Conservation (phyloP, 257 asterid genomes). For the Przewalskia tangutica region DNA sequence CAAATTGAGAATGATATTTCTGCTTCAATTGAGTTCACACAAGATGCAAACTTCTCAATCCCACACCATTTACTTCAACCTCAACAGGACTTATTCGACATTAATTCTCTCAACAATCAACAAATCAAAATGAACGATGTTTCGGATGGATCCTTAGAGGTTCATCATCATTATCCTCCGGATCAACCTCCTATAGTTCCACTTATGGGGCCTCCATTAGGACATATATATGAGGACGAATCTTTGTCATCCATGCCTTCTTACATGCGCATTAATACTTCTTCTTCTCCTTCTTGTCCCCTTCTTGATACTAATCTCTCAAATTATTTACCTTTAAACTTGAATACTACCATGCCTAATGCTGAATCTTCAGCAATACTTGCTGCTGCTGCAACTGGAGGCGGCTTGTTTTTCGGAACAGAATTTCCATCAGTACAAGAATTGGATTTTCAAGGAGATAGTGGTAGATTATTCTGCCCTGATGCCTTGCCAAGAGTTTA, state of each 20-base stretch:
- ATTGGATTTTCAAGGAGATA: constrained; percentile 59
- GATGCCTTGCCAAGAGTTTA: constrained; percentile 44
- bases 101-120: constrained; percentile 20
- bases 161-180: constrained; percentile 12
- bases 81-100: constrained; percentile 1
- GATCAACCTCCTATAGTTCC: constrained; percentile 20
- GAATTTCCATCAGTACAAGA: constrained; percentile 45
- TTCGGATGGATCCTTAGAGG: neutral
- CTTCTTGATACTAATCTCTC: constrained; percentile 38
- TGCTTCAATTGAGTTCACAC: constrained; percentile 61
- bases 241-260: constrained; percentile 29
- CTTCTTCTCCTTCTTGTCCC: constrained; percentile 30
- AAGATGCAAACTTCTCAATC: constrained; percentile 30
- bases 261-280: constrained; percentile 24
- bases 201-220: constrained; percentile 31
- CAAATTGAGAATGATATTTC: constrained; percentile 59
- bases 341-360: constrained; percentile 24
- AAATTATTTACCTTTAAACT: constrained; percentile 30
- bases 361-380: constrained; percentile 42
- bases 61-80: constrained; percentile 19
- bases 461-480: constrained; percentile 41
- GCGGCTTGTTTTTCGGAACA: constrained; percentile 32
- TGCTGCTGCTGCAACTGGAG: constrained; percentile 9
- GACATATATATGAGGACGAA: constrained; percentile 38
- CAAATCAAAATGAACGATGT: constrained; percentile 5